A percentile compares a stretch with the other conserved stretches of the same genome.
phyloP scores from a whole-genome alignment of 192 early-diverging fungal species.

The Endogone sp. region DNA sequence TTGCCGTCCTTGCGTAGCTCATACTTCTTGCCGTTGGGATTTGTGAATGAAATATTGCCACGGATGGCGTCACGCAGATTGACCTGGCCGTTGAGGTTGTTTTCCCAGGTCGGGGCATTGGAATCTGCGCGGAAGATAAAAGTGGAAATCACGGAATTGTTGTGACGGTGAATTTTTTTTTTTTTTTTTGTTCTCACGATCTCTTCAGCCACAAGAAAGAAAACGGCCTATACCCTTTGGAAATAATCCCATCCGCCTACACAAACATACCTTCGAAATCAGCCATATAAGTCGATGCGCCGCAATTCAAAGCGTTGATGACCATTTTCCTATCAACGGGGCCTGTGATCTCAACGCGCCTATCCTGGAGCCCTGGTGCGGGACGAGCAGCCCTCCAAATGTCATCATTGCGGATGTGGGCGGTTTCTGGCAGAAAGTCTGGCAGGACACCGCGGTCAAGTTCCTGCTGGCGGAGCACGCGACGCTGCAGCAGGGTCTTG shows the following conservation, averaged over 20 bases:
- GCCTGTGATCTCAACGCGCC: conserved; percentile 96
- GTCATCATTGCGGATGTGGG: conserved; percentile 82
- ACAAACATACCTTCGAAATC: conserved; percentile 76
- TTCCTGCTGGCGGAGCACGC: conserved; percentile 72
- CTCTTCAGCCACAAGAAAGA: no score
- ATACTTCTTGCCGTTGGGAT: conserved; percentile 92
- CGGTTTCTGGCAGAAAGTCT: conserved; percentile 92
- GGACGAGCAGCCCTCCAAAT: conserved; percentile 88
- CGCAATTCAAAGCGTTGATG: conserved; percentile 97
- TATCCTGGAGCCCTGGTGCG: conserved; percentile 86
- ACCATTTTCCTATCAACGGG: conserved; percentile 99
- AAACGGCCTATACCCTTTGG: no score
- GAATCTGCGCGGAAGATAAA: conserved; percentile 62
- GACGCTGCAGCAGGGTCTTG: conserved; percentile 78
- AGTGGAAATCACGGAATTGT: conserved; percentile 2
- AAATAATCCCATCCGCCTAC: background rate
- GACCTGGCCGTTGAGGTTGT: conserved; percentile 83
- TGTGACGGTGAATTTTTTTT: background rate
- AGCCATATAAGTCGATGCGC: conserved; percentile 94
- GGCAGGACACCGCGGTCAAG: conserved; percentile 81
- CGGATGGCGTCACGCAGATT: conserved; percentile 93
- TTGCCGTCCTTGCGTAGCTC: conserved; percentile 86
- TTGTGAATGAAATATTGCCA: conserved; percentile 82
- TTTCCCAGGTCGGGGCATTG: conserved; percentile 96
- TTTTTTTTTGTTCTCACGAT: background rate